Evolutionary conservation across 1,284 basidiomycete species (phyloP).

Genomic region (Stygiomarasmius scandens): DNA sequence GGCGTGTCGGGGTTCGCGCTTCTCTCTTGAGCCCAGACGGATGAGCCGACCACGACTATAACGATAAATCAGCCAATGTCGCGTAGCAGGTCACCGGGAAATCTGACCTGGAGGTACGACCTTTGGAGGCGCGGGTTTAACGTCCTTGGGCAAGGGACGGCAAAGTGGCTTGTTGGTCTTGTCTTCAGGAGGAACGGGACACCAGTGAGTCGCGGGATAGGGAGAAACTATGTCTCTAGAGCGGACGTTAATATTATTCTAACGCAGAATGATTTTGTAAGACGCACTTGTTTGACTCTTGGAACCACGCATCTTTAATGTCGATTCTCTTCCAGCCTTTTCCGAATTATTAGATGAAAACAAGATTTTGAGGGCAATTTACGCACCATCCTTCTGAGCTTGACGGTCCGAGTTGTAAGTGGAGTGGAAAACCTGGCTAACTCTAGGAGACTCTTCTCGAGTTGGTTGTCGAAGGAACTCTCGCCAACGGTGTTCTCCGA

Average conservation of each 20-base stretch:
- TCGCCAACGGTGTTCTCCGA: constrained; percentile 69
- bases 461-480: constrained; percentile 51
- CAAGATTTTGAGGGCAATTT: not conserved
- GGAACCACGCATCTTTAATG: constrained; percentile 59
- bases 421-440: constrained; percentile 57
- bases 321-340: constrained; percentile 69
- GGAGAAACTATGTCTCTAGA: constrained; percentile 42
- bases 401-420: constrained; percentile 43
- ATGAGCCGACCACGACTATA: constrained; percentile 42
- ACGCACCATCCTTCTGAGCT: constrained; percentile 45
- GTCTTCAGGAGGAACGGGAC: constrained; percentile 56
- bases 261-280: not conserved
- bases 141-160: constrained; percentile 52
- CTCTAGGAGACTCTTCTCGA: constrained; percentile 41
- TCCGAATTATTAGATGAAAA: not conserved
- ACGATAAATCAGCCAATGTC: not conserved
- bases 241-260: no score
- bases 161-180: constrained; percentile 57
- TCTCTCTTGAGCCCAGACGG: constrained; percentile 30
- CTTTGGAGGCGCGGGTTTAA: constrained; percentile 33
- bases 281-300: constrained; percentile 41
- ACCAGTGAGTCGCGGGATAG: constrained; percentile 59
- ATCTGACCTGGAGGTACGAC: constrained; percentile 32
- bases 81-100: not conserved
- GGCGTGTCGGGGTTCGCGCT: not conserved